phyloP scores from a whole-genome alignment of 305 asterid species.

The Fraxinus xanthoxyloides region DNA sequence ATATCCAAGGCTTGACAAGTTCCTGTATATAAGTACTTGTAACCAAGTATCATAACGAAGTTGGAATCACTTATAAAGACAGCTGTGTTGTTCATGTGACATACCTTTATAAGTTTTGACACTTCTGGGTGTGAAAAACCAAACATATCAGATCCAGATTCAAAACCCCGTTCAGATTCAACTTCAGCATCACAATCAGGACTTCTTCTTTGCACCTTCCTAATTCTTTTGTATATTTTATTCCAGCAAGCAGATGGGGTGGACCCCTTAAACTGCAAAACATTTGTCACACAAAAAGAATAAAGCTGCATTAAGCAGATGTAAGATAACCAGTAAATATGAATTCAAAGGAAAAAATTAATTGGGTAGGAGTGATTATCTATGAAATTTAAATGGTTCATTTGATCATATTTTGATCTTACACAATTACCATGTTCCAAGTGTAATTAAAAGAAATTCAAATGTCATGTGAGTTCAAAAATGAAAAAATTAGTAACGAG shows the following conservation, averaged over 20 bases:
- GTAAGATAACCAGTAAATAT: conserved; percentile 5
- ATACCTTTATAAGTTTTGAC: conserved; percentile 74
- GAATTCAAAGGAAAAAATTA: neutral
- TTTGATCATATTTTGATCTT: neutral
- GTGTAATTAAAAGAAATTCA: neutral
- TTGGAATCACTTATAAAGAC: conserved; percentile 11
- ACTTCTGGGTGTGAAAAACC: conserved; percentile 87
- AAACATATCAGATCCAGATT: conserved; percentile 81
- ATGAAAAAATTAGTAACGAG: neutral
- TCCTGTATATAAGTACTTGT: neutral
- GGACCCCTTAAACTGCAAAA: conserved; percentile 40
- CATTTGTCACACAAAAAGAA: conserved; percentile 10
- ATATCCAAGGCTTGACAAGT: neutral
- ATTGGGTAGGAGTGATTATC: neutral
- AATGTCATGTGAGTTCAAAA: neutral
- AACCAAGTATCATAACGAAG: conserved; percentile 5
- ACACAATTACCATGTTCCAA: neutral
- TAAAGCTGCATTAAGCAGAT: conserved; percentile 9
- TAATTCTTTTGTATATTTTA: conserved; percentile 68
- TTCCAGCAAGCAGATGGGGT: conserved; percentile 92
- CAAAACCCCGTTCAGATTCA: conserved; percentile 48
- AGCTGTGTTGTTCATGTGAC: conserved; percentile 6
- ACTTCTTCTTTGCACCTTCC: conserved; percentile 49
- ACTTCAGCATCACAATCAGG: conserved; percentile 37
- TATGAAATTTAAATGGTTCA: neutral